These are phyloP conservation scores for Gastroboletus turbinatus DNA, from an alignment of 1,284 basidiomycete species.

Conservation along the genomic window DNA sequence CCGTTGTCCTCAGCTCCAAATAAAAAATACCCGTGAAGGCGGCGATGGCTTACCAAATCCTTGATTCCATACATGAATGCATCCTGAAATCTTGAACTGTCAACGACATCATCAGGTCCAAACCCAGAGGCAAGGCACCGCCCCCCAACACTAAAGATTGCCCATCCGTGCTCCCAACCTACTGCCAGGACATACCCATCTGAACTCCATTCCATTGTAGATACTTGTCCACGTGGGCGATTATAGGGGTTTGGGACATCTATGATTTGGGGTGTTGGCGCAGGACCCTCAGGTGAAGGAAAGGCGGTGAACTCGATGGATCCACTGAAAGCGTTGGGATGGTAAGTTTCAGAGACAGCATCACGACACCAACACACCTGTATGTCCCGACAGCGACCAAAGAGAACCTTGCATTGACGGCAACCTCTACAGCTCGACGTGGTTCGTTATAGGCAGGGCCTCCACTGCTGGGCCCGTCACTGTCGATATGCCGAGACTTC, in stretches of 20 bases:
- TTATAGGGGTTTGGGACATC: slow-evolving; percentile 58
- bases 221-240: slow-evolving; percentile 70
- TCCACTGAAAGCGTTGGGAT: slow-evolving; percentile 43
- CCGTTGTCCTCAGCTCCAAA: slow-evolving; percentile 6
- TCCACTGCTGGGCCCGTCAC: slow-evolving; percentile 35
- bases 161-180: slow-evolving; percentile 89
- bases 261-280: slow-evolving; percentile 55
- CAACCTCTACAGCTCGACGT: slow-evolving; percentile 59
- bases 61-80: slow-evolving; percentile 81
- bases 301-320: slow-evolving; percentile 63
- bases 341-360: not conserved
- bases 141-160: slow-evolving; percentile 89
- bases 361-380: slow-evolving; percentile 43
- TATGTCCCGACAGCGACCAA: slow-evolving; percentile 80
- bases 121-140: slow-evolving; percentile 78
- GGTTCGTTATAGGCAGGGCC: slow-evolving; percentile 58
- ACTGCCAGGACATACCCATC: slow-evolving; percentile 98
- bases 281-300: slow-evolving; percentile 53
- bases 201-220: slow-evolving; percentile 83
- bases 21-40: not conserved
- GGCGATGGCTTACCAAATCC: slow-evolving; percentile 51
- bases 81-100: slow-evolving; percentile 72
- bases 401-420: slow-evolving; percentile 84
- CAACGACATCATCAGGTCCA: slow-evolving; percentile 66
- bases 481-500: slow-evolving; percentile 58